Conservation (phyloP, 495 filamentous ascomycete species). For the Daldinia vernicosa region DNA sequence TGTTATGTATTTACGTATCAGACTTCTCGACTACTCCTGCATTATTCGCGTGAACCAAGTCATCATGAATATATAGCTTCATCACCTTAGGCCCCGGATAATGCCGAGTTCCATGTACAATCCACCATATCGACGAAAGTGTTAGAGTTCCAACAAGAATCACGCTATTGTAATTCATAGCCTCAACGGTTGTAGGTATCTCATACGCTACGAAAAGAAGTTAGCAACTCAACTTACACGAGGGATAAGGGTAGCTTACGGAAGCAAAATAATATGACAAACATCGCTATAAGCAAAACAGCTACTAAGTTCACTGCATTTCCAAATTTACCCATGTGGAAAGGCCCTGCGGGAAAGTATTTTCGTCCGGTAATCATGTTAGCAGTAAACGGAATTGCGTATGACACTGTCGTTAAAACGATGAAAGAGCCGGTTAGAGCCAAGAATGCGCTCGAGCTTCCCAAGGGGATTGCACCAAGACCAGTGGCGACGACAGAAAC, state of each 20-base stretch:
- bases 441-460: constrained; percentile 75
- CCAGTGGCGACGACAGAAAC: constrained; percentile 68
- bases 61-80: constrained; percentile 56
- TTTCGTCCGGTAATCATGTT: constrained; percentile 72
- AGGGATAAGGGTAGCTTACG: constrained; percentile 41
- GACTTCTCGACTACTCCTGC: constrained; percentile 18
- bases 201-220: constrained; percentile 57
- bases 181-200: constrained; percentile 62
- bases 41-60: constrained; percentile 22
- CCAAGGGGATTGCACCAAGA: constrained; percentile 79
- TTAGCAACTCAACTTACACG: constrained; percentile 8
- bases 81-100: constrained; percentile 69
- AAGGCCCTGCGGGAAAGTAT: constrained; percentile 72
- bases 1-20: background rate
- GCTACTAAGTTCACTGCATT: constrained; percentile 66
- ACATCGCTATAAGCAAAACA: constrained; percentile 71
- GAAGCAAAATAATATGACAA: constrained; percentile 79
- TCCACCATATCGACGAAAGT: constrained; percentile 69
- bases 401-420: constrained; percentile 75
- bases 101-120: constrained; percentile 63
- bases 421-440: constrained; percentile 80
- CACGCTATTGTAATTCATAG: constrained; percentile 78
- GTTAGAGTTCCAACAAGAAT: constrained; percentile 67
- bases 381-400: constrained; percentile 78
- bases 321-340: constrained; percentile 72